Percentiles rank a stretch among this genome's conserved stretches.
These are phyloP conservation scores for Trichosporon ovoides DNA, from an alignment of 1,284 basidiomycete species.

Conservation along the genomic window DNA sequence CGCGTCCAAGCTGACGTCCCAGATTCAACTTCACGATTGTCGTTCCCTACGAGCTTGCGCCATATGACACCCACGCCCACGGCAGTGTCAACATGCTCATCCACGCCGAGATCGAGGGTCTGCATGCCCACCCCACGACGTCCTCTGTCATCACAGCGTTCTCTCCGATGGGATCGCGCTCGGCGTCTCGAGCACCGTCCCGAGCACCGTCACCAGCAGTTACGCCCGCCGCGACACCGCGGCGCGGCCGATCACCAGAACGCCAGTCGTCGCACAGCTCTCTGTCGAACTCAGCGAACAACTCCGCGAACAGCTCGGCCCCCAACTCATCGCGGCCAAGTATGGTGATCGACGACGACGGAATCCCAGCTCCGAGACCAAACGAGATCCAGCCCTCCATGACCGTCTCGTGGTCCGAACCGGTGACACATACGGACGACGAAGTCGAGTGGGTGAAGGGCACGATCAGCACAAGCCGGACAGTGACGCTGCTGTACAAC, in stretches of 20 bases:
- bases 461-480: conserved; percentile 13
- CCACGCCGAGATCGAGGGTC: conserved; percentile 25
- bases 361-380: neutral
- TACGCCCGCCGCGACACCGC: too few relatives aligned
- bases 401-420: conserved; percentile 20
- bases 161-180: neutral
- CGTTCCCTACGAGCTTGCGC: conserved; percentile 24
- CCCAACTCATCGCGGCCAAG: neutral
- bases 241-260: conserved; percentile 7
- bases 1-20: neutral
- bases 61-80: conserved; percentile 25
- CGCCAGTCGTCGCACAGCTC: neutral
- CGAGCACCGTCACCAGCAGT: too few relatives aligned
- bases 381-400: conserved; percentile 14
- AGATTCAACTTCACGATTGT: conserved; percentile 31
- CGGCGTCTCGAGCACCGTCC: neutral
- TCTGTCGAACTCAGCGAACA: too few relatives aligned
- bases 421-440: conserved; percentile 8
- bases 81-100: conserved; percentile 22
- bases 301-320: neutral
- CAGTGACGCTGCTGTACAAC: conserved; percentile 28
- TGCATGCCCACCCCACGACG: conserved; percentile 3
- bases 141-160: neutral
- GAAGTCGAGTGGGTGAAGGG: conserved; percentile 29
- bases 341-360: neutral